Evolutionary conservation across 2,329 filamentous ascomycete species (phyloP), one percentile per base, ranked within the genome.

Genomic region (Sarocladium strictum): DNA sequence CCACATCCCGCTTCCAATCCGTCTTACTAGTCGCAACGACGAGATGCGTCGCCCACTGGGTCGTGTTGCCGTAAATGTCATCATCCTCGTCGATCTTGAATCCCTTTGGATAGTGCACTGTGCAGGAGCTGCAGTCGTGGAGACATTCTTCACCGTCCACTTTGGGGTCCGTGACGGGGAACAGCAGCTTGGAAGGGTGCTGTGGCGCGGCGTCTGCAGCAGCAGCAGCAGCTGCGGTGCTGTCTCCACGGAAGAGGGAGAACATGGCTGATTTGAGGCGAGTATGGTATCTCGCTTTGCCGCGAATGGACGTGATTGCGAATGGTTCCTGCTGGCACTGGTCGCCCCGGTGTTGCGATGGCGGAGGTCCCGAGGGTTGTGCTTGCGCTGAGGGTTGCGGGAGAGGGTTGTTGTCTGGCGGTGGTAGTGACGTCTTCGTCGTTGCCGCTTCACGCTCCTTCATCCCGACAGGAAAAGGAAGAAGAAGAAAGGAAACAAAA

Each of bases 21-120:
- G 86, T 81, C 80, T 97, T 96, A 58, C 91, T 90, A n/a, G 94
- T 99, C 23, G 90, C 94, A 15, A 97, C 90, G 29, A 99, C 75
- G 58, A 96, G 67, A 71, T 99, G 94, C 19, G 91, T 94, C 64
- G 83, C 86, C 88, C 90, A 97, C 33, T 85, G 90, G 65, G 90
- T 89, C 58, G 97, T 81, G 56, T 88, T 78, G 1, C 93, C 94
- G 66, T 95, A 97, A 50, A 99, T 73, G 62, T 85, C 76, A 66
- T 96, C 90, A 6, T 78, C 74, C 67, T 87, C 81, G 55, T 97
- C 88, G 54, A 96, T 83, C 64, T 85, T 84, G 72, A 86, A 87
- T 33, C 71, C 71, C 57, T 75, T 76, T 35, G 93, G 93, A 67
- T 92, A 95, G 57, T 84, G 80, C 60, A 93, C 77, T 14, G 84